Evolutionary conservation across 2,329 filamentous ascomycete species (phyloP).

Genomic region (Venturia asperata): DNA sequence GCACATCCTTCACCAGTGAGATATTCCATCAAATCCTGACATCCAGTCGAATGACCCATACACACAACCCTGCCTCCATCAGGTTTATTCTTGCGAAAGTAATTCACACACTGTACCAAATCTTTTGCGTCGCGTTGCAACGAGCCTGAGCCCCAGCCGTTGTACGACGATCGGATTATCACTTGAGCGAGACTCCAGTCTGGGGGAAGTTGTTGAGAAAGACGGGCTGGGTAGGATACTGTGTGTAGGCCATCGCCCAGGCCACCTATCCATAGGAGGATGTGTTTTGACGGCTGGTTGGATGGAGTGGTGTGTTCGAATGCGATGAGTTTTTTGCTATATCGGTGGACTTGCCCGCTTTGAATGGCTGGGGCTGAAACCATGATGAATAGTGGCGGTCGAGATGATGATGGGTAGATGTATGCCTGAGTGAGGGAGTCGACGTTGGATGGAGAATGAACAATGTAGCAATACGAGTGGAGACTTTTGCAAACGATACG

Average conservation of each 20-base stretch:
- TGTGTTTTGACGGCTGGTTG: conserved; percentile 40
- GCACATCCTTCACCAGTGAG: conserved; percentile 24
- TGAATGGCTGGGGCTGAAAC: conserved; percentile 13
- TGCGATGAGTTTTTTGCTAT: conserved; percentile 36
- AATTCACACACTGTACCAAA: conserved; percentile 45
- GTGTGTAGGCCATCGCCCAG: conserved; percentile 63
- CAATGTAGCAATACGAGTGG: too few relatives aligned
- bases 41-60: conserved; percentile 64
- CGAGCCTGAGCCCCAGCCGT: conserved; percentile 48
- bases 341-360: conserved; percentile 37
- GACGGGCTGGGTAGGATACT: conserved; percentile 48
- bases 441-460: background rate
- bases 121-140: conserved; percentile 50
- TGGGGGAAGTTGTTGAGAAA: conserved; percentile 43
- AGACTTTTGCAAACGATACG: too few relatives aligned
- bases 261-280: conserved; percentile 63
- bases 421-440: background rate
- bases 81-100: conserved; percentile 35
- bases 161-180: conserved; percentile 46
- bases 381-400: background rate
- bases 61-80: conserved; percentile 51
- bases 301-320: conserved; percentile 37
- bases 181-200: conserved; percentile 49
- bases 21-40: conserved; percentile 62
- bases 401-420: background rate